phyloP scores from a whole-genome alignment of 768 basidiomycete genomes.

The Kwoniella sp. region DNA sequence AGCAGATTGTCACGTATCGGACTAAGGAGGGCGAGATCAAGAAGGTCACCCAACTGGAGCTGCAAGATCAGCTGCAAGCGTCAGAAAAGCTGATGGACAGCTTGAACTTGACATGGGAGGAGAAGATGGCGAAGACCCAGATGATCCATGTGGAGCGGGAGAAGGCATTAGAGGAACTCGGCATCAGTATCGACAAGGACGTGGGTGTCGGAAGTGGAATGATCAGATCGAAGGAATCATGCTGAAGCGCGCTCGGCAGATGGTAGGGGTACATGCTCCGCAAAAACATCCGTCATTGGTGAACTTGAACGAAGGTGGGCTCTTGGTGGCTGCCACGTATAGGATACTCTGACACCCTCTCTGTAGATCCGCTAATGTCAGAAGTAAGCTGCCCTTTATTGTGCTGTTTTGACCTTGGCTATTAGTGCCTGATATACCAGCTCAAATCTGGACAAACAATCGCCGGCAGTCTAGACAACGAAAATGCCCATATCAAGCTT shows the following conservation, averaged over 20 bases:
- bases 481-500: slow-evolving; percentile 76
- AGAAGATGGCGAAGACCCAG: slow-evolving; percentile 73
- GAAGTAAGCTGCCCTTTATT: slow-evolving; percentile 58
- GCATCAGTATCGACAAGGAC: slow-evolving; percentile 90
- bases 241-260: slow-evolving; percentile 50
- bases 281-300: slow-evolving; percentile 62
- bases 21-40: slow-evolving; percentile 89
- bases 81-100: slow-evolving; percentile 86
- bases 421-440: slow-evolving; percentile 58
- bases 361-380: slow-evolving; percentile 94
- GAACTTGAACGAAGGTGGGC: slow-evolving; percentile 49
- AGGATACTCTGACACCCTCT: no score
- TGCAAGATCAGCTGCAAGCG: slow-evolving; percentile 80
- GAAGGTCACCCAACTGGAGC: slow-evolving; percentile 92
- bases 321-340: not conserved
- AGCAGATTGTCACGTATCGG: slow-evolving; percentile 90
- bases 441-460: slow-evolving; percentile 78
- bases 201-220: slow-evolving; percentile 52
- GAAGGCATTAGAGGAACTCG: slow-evolving; percentile 93
- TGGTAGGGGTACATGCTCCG: slow-evolving; percentile 95
- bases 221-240: not conserved
- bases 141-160: slow-evolving; percentile 96
- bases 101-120: slow-evolving; percentile 93
- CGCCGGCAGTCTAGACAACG: slow-evolving; percentile 78
- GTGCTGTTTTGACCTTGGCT: not conserved